Base-by-base conservation (phyloP, 164 flowering plant species). In the Vitis amurensis region DNA sequence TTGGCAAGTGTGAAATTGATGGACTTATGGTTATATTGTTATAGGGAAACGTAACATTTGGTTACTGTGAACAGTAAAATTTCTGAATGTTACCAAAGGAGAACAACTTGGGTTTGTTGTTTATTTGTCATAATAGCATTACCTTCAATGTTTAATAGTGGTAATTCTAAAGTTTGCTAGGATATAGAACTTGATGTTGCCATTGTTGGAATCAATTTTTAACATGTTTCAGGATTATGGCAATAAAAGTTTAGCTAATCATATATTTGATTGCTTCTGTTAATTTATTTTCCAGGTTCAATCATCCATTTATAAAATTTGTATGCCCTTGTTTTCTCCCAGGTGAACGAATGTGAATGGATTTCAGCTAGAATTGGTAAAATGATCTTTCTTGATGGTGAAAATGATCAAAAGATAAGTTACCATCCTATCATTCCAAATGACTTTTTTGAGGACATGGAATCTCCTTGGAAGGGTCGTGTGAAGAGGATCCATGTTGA, bases 391-490 rank as follows among this genome's bases (percentile, higher is more conserved):
- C 72, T 89, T 64, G 89, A 90, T 64, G 86, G 85, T 74, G 98
- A 91, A 71, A 79, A 56, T 67, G 92, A 90, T 79, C 90, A 91
- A 69, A 78, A 76, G 64, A 75, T 82, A 60, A 82, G 85, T 76
- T 85, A 87, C 11, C 81, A 64, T 70, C 67, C 80, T 66, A n/a
- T 50, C 17, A 76, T 95, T 62, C 97, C 99, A 4, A 76, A 64
- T 76, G 98, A 90, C 1, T 95, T 95, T 82, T 91, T 95, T 73
- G 93, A 85, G 73, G 97, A 88, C 68, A 86, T 93, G 89, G 99
- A 95, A 66, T 89, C 88, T 64, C 77, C 93, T 23, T 95, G 99
- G 98, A 93, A 86, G 81, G 89, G 93, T 50, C 97, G 98, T 63
- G 89, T 95, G 57, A 93, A 87, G 79, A 89, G 84, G 69, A 82